A percentile compares a stretch with the other conserved stretches of the same genome.
These are phyloP conservation scores for Mycotypha africana DNA, from an alignment of 371 early-diverging fungal species.

Conservation along the genomic window DNA sequence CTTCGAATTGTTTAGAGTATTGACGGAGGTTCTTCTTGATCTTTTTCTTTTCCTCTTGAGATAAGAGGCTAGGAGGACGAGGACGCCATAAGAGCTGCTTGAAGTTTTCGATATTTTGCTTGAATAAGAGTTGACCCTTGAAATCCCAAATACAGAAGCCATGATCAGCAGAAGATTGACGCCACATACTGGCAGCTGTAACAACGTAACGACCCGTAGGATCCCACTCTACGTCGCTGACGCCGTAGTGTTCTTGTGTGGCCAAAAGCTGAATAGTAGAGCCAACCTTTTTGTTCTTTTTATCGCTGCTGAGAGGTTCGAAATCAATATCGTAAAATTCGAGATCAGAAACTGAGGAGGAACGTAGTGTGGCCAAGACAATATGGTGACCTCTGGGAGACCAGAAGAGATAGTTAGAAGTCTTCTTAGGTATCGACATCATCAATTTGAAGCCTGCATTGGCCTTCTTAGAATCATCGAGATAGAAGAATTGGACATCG, in stretches of 20 bases:
- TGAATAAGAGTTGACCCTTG: slow-evolving; percentile 76
- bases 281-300: slow-evolving; percentile 44
- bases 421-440: slow-evolving; percentile 67
- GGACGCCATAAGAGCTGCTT: slow-evolving; percentile 96
- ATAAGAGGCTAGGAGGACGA: slow-evolving; percentile 81
- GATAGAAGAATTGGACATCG: slow-evolving; percentile 77
- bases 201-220: slow-evolving; percentile 94
- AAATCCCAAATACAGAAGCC: slow-evolving; percentile 93
- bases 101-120: slow-evolving; percentile 75
- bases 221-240: slow-evolving; percentile 96
- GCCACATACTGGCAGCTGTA: slow-evolving; percentile 86
- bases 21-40: slow-evolving; percentile 89
- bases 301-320: slow-evolving; percentile 44
- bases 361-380: slow-evolving; percentile 84
- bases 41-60: slow-evolving; percentile 75
- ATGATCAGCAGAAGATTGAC: slow-evolving; percentile 72
- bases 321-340: slow-evolving; percentile 95
- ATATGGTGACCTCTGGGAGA: slow-evolving; percentile 95
- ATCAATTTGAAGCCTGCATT: slow-evolving; percentile 65
- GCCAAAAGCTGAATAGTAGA: slow-evolving; percentile 58
- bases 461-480: slow-evolving; percentile 51
- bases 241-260: slow-evolving; percentile 86
- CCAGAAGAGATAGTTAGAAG: slow-evolving; percentile 85
- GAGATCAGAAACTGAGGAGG: slow-evolving; percentile 71
- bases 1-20: slow-evolving; percentile 86